Base-by-base conservation (phyloP, 331 rosid genomes). In the Cucumis variabilis region DNA sequence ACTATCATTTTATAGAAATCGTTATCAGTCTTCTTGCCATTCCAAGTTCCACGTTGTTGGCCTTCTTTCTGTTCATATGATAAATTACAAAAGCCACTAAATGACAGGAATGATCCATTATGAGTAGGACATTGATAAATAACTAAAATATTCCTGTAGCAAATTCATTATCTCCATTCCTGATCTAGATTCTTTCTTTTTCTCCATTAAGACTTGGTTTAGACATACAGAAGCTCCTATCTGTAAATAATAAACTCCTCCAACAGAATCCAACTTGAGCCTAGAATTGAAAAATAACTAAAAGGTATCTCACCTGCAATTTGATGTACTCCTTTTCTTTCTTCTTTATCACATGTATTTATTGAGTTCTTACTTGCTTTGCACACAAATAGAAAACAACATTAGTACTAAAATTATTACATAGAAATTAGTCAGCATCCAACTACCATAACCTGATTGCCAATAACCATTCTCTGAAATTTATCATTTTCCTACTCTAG, bases 111-210 rank as follows among this genome's bases (percentile, higher is more conserved):
- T 85, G 88, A 74, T 21, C 84, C 55, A 82, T 85, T 48, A 78
- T 50, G 30, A 70, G 9, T 13, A 33, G 30, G 50, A 25, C 41
- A n/a, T 75, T 23, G 16, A 67, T 86, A 16, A 55, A 71, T 13
- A 76, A 78, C 85, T 65, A 71, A 72, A 25, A 50, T 75, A 83
- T 92, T 96, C 99, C 99, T 97, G 99, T 88, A 97, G 99, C 92
- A 97, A 92, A 91, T 93, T 97, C 99, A 96, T 94, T 91, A 97
- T 97, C 93, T 97, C 99, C 98, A 97, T 94, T 87, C 99, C 99
- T 17, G 99, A 96, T 90, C 94, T 93, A 86, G 99, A 94, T 88
- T 97, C 99, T n/a, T 97, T 97, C 94, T 97, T 97, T 92, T 97
- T 97, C 98, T 97, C 99, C 96, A 93, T 97, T 91, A 94, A 90